Percentiles rank a stretch among this genome's conserved stretches.
phyloP scores from a whole-genome alignment of 1,139 yeast genomes.

The Spathaspora sp. region DNA sequence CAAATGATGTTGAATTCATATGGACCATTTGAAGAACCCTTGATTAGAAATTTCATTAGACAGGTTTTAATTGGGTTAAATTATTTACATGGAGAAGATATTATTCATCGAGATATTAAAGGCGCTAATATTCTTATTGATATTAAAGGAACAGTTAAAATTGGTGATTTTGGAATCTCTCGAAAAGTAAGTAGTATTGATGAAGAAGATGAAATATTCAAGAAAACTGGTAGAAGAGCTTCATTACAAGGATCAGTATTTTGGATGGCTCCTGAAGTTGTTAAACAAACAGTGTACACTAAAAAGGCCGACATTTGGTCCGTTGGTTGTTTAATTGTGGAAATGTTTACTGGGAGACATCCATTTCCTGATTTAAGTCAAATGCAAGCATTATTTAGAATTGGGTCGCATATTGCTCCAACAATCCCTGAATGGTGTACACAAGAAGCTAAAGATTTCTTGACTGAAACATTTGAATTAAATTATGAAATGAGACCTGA shows the following conservation, averaged over 20 bases:
- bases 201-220: slow-evolving; percentile 23
- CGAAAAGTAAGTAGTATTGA: slow-evolving; percentile 54
- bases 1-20: slow-evolving; percentile 80
- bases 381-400: slow-evolving; percentile 93
- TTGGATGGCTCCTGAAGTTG: slow-evolving; percentile 99
- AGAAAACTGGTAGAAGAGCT: slow-evolving; percentile 57
- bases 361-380: slow-evolving; percentile 93
- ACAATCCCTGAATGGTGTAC: slow-evolving; percentile 79
- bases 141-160: slow-evolving; percentile 86
- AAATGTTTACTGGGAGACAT: slow-evolving; percentile 93
- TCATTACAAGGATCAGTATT: slow-evolving; percentile 92
- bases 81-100: slow-evolving; percentile 78
- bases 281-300: slow-evolving; percentile 85
- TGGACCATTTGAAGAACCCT: slow-evolving; percentile 91
- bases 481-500: slow-evolving; percentile 74
- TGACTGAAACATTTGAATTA: slow-evolving; percentile 66
- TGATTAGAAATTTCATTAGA: slow-evolving; percentile 77
- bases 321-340: slow-evolving; percentile 85
- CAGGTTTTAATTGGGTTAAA: slow-evolving; percentile 82
- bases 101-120: slow-evolving; percentile 88
- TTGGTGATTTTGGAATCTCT: slow-evolving; percentile 92
- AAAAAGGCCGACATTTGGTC: slow-evolving; percentile 95
- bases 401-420: slow-evolving; percentile 81
- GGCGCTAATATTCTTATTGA: slow-evolving; percentile 92
- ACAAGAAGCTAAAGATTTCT: slow-evolving; percentile 64